Percentiles rank a stretch among this genome's conserved stretches.
These are phyloP conservation scores for Pichia manshurica DNA, from an alignment of 805 yeast species.

Conservation along the genomic window DNA sequence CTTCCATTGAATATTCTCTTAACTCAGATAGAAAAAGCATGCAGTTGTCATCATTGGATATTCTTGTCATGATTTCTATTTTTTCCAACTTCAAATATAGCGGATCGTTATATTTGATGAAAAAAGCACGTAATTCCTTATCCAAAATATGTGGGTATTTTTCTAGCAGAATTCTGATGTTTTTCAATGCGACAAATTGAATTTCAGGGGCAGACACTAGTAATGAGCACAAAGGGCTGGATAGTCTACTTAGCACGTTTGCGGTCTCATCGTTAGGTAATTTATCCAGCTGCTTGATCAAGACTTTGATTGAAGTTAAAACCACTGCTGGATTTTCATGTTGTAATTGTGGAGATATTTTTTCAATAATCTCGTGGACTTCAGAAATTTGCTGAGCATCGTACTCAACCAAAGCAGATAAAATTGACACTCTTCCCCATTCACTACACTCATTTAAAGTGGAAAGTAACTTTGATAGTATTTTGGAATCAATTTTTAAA, in stretches of 20 bases:
- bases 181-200: conserved; percentile 87
- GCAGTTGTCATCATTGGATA: conserved; percentile 57
- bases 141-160: conserved; percentile 76
- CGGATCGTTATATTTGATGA: conserved; percentile 83
- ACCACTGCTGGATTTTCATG: conserved; percentile 97
- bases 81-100: conserved; percentile 71
- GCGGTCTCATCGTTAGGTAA: conserved; percentile 36
- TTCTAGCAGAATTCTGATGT: conserved; percentile 83
- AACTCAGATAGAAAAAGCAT: conserved; percentile 59
- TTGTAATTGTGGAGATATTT: conserved; percentile 91
- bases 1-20: conserved; percentile 78
- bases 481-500: conserved; percentile 35
- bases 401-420: conserved; percentile 75
- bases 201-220: conserved; percentile 89
- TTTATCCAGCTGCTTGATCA: conserved; percentile 59
- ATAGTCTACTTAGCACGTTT: conserved; percentile 56
- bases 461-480: conserved; percentile 57
- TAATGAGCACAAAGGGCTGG: conserved; percentile 82
- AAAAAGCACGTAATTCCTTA: conserved; percentile 81
- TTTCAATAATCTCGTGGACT: conserved; percentile 78
- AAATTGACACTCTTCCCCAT: conserved; percentile 94
- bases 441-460: conserved; percentile 97
- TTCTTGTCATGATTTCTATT: conserved; percentile 65
- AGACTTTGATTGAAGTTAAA: conserved; percentile 73
- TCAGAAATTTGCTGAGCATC: conserved; percentile 51